Evolutionary conservation across 768 basidiomycete genomes (phyloP).

Genomic region (Kondoa malvinella): DNA sequence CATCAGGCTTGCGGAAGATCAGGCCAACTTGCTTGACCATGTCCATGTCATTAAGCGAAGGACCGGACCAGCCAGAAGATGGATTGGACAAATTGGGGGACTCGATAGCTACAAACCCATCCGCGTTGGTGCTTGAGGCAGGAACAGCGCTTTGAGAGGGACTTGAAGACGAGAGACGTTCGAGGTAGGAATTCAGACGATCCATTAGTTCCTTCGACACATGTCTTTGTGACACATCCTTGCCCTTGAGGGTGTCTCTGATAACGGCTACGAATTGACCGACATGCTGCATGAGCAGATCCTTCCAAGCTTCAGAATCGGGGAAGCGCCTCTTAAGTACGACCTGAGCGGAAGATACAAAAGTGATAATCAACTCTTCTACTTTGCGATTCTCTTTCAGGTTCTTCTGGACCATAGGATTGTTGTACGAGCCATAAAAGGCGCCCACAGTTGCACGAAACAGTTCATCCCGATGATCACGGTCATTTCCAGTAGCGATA

Average conservation of each 20-base stretch:
- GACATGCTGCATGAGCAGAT: conserved; percentile 81
- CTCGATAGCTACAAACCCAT: conserved; percentile 34
- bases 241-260: conserved; percentile 47
- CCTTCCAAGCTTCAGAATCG: conserved; percentile 63
- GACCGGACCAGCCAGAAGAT: conserved; percentile 53
- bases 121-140: not conserved
- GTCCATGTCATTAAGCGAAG: conserved; percentile 26
- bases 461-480: conserved; percentile 48
- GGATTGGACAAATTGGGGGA: conserved; percentile 45
- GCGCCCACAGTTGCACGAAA: conserved; percentile 77
- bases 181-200: conserved; percentile 65
- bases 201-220: conserved; percentile 66
- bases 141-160: not conserved
- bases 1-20: conserved; percentile 57
- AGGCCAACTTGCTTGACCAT: conserved; percentile 46
- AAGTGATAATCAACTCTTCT: conserved; percentile 90
- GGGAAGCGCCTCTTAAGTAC: conserved; percentile 69
- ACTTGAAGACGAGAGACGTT: conserved; percentile 52
- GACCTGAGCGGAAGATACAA: conserved; percentile 74
- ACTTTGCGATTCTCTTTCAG: conserved; percentile 95
- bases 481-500: conserved; percentile 83
- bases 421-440: conserved; percentile 78
- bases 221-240: conserved; percentile 44
- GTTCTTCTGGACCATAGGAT: conserved; percentile 65
- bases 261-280: conserved; percentile 71